phyloP scores from a whole-genome alignment of 2,329 filamentous ascomycete genomes.

The Amauroascus niger region DNA sequence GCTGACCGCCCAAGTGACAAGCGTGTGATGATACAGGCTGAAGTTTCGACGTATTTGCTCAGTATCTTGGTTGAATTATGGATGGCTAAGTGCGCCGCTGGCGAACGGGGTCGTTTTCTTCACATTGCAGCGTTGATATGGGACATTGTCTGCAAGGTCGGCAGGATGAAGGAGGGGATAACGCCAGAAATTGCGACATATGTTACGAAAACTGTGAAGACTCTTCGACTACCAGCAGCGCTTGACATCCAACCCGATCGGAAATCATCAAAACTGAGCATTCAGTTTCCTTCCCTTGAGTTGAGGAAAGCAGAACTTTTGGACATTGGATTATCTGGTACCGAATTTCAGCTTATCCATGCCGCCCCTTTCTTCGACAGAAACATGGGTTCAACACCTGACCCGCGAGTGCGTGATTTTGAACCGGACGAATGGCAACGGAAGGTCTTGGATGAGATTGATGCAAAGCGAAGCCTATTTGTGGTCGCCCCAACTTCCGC shows the following conservation, averaged over 20 bases:
- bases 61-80: constrained; percentile 21
- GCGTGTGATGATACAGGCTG: constrained; percentile 34
- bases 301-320: constrained; percentile 13
- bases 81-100: constrained; percentile 14
- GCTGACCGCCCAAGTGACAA: constrained; percentile 33
- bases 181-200: constrained; percentile 35
- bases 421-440: constrained; percentile 68
- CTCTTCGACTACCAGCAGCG: constrained; percentile 25
- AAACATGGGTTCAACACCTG: constrained; percentile 58
- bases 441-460: constrained; percentile 62
- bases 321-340: constrained; percentile 36
- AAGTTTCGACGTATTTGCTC: constrained; percentile 32
- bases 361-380: constrained; percentile 66
- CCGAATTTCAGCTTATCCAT: constrained; percentile 57
- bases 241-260: constrained; percentile 13
- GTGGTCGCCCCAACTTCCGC: constrained; percentile 69
- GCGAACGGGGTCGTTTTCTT: constrained; percentile 15
- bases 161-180: constrained; percentile 29
- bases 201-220: constrained; percentile 26
- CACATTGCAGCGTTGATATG: constrained; percentile 41
- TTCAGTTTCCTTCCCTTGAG: constrained; percentile 16
- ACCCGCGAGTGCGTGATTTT: constrained; percentile 57
- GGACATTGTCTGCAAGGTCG: constrained; percentile 35
- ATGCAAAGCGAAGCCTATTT: constrained; percentile 59
- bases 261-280: constrained; percentile 9